Base-by-base conservation (phyloP, 345 rosid genomes). In the Murraya paniculata region DNA sequence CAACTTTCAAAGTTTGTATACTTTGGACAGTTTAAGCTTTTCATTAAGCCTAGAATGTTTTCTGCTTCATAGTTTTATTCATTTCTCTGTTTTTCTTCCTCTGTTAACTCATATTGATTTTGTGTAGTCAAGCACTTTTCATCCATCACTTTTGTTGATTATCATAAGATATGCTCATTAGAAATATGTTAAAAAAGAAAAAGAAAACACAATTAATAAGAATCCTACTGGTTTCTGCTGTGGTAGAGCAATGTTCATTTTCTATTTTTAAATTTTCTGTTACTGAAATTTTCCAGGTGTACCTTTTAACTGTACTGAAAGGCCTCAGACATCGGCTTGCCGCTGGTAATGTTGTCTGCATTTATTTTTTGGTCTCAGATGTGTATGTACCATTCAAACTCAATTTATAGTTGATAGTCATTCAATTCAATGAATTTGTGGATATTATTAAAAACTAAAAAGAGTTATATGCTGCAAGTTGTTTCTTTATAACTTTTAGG, bases 301-400 rank as follows among this genome's bases (percentile, higher is more conserved):
- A 93, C 86, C 85, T 93, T 74, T 83, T 95, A 77, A 93, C 93
- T 50, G 85, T 92, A 77, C 84, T 95, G 79, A 92, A 88, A 87
- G 92, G 97, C 85, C 95, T 94, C 83, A 93, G 89, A 84, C 91
- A 93, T 85, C 94, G 97, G 74, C 97, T 91, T 83, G 98, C 98
- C 81, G 97, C 97, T 78, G 97, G 98, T 94, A 90, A 76, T 69
- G 58, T 68, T 57, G 19, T 71, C 76, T 61, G 57, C 67, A 25
- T 48, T 74, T 31, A 35, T 27, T 69, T 30, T 61, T 59, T n/a
- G 11, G 13, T 45, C 64, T n/a, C 27, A 19, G 71, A 59, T 61
- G 74, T 68, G 21, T 35, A 50, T 14, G 53, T 36, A 27, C 31
- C 38, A 45, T 73, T 68, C 41, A 7, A 76, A n/a, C 5, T 56